Percentiles rank a stretch among this genome's conserved stretches.
Conservation (phyloP, 495 filamentous ascomycete species). For the Trichoderma virens region DNA sequence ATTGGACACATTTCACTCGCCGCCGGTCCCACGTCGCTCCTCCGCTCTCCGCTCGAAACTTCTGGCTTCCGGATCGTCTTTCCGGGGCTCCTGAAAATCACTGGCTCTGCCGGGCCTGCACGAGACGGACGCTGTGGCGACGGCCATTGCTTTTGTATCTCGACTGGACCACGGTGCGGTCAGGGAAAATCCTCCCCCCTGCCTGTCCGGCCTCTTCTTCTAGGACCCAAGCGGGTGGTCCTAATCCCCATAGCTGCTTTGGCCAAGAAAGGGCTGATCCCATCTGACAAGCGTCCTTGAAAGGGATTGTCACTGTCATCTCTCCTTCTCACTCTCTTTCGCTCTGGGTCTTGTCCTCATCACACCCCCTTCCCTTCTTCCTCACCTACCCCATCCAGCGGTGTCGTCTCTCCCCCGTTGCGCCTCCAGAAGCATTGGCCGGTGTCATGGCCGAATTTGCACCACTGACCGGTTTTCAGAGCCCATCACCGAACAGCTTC, state of each 20-base stretch:
- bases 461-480: constrained; percentile 5
- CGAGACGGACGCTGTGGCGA: neutral
- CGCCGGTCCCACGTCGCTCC: neutral
- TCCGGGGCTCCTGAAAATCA: constrained; percentile 3
- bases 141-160: neutral
- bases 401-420: neutral
- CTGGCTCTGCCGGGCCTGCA: neutral
- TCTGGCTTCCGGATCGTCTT: neutral
- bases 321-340: neutral
- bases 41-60: neutral
- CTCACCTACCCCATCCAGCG: neutral
- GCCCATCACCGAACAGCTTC: neutral
- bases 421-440: neutral
- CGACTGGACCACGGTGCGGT: neutral
- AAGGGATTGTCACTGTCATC: neutral
- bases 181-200: neutral
- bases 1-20: neutral
- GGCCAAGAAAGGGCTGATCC: neutral
- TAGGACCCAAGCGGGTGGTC: neutral
- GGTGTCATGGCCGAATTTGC: neutral
- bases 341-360: neutral
- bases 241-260: neutral
- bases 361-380: neutral
- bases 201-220: neutral
- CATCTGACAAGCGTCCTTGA: neutral